Conservation (phyloP, 2,329 filamentous ascomycete species). For the Chrysosphaeria jannelii region DNA sequence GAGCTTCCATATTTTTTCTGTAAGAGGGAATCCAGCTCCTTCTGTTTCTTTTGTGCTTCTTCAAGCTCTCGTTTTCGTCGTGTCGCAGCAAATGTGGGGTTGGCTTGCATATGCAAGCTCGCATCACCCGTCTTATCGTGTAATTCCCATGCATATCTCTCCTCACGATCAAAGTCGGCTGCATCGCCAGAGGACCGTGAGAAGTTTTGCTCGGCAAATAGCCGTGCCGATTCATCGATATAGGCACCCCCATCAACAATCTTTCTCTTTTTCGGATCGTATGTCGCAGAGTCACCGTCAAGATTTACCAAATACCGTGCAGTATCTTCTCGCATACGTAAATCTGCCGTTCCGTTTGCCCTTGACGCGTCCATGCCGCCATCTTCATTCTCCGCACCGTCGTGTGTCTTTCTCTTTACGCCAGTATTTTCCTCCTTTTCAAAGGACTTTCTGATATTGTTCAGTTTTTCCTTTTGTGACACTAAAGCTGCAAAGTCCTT, state of each 20-base stretch:
- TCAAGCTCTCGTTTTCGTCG: constrained; percentile 51
- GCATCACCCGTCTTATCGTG: constrained; percentile 59
- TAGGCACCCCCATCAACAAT: constrained; percentile 68
- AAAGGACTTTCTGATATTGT: constrained; percentile 32
- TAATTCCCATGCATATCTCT: constrained; percentile 79
- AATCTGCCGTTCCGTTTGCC: constrained; percentile 64
- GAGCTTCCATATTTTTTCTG: constrained; percentile 51
- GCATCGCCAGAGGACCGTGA: constrained; percentile 72
- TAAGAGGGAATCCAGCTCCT: constrained; percentile 37
- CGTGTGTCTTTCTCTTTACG: too few species aligned
- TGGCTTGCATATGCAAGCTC: constrained; percentile 72
- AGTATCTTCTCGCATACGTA: constrained; percentile 83
- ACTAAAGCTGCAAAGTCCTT: constrained; percentile 67
- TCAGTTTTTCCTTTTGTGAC: constrained; percentile 65
- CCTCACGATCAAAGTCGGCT: constrained; percentile 68
- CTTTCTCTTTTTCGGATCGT: constrained; percentile 82
- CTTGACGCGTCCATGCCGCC: constrained; percentile 91
- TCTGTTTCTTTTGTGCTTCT: constrained; percentile 37
- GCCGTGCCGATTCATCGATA: constrained; percentile 45
- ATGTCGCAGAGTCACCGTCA: constrained; percentile 86
- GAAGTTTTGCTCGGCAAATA: constrained; percentile 85
- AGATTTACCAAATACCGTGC: constrained; percentile 90
- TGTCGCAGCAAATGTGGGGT: constrained; percentile 77
- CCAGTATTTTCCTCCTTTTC: constrained; percentile 1
- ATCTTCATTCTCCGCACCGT: constrained; percentile 69